Evolutionary conservation across 2,329 filamentous ascomycete species (phyloP), one percentile per base, ranked within the genome.

Genomic region (Phyllosticta citrichinensis): DNA sequence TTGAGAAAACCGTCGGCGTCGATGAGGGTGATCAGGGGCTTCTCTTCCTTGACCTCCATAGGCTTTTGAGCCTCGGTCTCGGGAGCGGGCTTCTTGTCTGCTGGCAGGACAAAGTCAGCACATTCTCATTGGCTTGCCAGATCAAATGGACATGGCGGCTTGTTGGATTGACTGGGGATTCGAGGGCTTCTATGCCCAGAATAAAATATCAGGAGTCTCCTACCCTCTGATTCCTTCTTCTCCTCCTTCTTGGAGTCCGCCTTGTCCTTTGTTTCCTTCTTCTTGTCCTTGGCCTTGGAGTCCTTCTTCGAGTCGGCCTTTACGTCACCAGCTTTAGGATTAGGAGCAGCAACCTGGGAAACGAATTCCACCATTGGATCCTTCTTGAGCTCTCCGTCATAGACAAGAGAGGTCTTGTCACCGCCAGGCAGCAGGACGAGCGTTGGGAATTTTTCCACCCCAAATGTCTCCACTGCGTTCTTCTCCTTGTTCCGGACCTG

Each of bases 311-410:
- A 63, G 62, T 76, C 73, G 60, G 74, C 74, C 63, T 77, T 77
- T 63, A 76, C 77, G 64, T 79, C 72, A 22, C 75, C 72, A 19
- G 88, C 85, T 65, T 92, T 89, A 1, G 87, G 86, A 74, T 96
- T 96, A 1, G 93, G 91, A 54, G 83, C 73, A 1, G 87, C 89
- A 33, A 82, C 85, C 74, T 95, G 87, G 2, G 87, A 88, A 52
- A 99, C 80, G 77, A 97, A 99, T 51, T 86, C 80, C 62, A 92
- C 79, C 74, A 99, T 87, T 35, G 83, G 81, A 19, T 87, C 84
- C 77, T 96, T 96, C 74, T 91, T 94, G 71, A 96, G 77, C 66
- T 94, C 88, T 52, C 92, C 93, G 27, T 88, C 80, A 70, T 96
- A 96, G 52, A 86, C 76, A 60, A 94, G 78, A 2, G 84, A 80